Evolutionary conservation across 306 rosid genomes (phyloP), one percentile per base, ranked within the genome.

Genomic region (Vigna unguiculata): DNA sequence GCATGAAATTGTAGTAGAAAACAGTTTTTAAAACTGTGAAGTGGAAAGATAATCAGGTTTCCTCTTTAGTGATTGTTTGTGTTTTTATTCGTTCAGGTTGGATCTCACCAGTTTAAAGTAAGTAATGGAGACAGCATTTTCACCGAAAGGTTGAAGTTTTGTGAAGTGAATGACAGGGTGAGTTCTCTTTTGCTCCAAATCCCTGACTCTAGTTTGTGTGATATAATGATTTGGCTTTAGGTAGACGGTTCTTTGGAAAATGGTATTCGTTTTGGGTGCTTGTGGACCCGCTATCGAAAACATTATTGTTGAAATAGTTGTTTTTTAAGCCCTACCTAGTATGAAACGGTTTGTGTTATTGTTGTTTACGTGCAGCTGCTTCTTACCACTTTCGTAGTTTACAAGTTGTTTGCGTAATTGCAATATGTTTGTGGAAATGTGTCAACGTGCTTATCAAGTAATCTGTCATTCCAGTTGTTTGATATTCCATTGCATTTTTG

Each of bases 41-140:
- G 12, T 9, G 6, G 45, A 40, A 8, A 40, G 45, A 40, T 2
- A 40, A 40, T 9, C 45, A 40, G 7, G 3, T 51, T 9, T n/a
- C 60, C 4, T 1, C 34, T 75, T 60, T 75, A 5, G 25, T 70
- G 28, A 70, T 5, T 17, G 32, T 67, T 54, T 24, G 24, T 13
- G n/a, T 32, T 53, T 14, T 25, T 47, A 2, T 47, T 63, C 65
- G 34, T 62, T 68, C 76, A 92, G 98, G 78, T 95, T 82, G 99
- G 99, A 51, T 95, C 97, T 13, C 98, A 95, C 77, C 93, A 92
- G 86, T 92, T 92, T 83, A 92, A 95, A 86, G 93, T 91, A 54
- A 89, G 98, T 87, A 96, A 92, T 17, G 76, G 96, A 75, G 96
- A 96, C 79, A 77, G 88, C 86, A 83, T 92, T 88, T 92, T 90